These are phyloP conservation scores for Solanum chilense DNA, from an alignment of 257 asterid species.

Conservation along the genomic window DNA sequence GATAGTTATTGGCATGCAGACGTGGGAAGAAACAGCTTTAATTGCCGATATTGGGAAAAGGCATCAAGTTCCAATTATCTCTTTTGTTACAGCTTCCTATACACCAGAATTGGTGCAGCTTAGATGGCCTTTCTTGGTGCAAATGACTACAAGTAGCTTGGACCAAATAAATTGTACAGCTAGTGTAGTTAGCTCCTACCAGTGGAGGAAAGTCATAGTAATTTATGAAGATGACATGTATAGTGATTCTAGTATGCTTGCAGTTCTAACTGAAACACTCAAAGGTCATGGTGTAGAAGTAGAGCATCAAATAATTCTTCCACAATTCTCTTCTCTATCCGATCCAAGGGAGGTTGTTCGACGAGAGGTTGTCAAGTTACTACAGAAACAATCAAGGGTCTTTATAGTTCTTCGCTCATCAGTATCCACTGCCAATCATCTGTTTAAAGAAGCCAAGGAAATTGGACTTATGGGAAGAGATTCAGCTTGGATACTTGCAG, in stretches of 20 bases:
- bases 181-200: constrained; percentile 9
- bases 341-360: constrained; percentile 10
- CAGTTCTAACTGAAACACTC: constrained; percentile 18
- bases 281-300: constrained; percentile 10
- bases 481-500: constrained; percentile 32
- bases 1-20: constrained; percentile 15
- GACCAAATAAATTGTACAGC: constrained; percentile 19
- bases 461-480: constrained; percentile 27
- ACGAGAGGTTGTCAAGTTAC: constrained; percentile 11
- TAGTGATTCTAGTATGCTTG: constrained; percentile 19
- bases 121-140: constrained; percentile 36
- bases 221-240: constrained; percentile 20
- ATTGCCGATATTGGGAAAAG: constrained; percentile 26
- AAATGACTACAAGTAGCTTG: constrained; percentile 10
- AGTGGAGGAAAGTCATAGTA: constrained; percentile 26
- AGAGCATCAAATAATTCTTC: constrained; percentile 21
- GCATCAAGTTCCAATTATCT: constrained; percentile 25
- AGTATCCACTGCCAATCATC: constrained; percentile 3
- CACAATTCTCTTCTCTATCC: constrained; percentile 12
- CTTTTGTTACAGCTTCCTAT: constrained; percentile 19
- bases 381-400: constrained; percentile 24
- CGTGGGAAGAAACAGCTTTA: constrained; percentile 36
- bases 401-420: constrained; percentile 30
- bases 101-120: constrained; percentile 1
- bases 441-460: constrained; percentile 25